Conservation (phyloP, 108 stramenopile genomes). For the Mediolabrus comicus region DNA sequence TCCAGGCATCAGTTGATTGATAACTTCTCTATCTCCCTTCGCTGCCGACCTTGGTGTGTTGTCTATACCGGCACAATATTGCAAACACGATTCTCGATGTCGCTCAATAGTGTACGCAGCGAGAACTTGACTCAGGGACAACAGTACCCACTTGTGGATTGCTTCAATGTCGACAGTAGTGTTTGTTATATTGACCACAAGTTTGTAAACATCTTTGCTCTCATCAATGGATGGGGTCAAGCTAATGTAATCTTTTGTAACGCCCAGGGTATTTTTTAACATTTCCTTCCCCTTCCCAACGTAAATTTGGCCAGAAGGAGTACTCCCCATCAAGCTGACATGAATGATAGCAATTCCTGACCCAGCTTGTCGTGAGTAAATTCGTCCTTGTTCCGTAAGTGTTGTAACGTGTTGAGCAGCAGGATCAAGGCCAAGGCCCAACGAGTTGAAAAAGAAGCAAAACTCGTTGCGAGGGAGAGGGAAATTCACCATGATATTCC, state of each 20-base stretch:
- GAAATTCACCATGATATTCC: slow-evolving; percentile 15
- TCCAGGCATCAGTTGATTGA: slow-evolving; percentile 51
- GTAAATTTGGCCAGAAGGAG: slow-evolving; percentile 3
- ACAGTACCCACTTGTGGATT: slow-evolving; percentile 55
- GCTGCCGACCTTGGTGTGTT: background rate
- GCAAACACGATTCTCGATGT: slow-evolving; percentile 34
- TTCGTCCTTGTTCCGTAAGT: slow-evolving; percentile 64
- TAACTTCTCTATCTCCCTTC: slow-evolving; percentile 10
- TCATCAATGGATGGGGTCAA: background rate
- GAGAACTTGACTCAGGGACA: slow-evolving; percentile 73
- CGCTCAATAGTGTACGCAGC: slow-evolving; percentile 63
- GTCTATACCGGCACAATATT: background rate
- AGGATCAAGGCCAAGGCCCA: slow-evolving; percentile 49
- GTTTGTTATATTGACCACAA: slow-evolving; percentile 55
- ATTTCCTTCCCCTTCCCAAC: slow-evolving; percentile 8
- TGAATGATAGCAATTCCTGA: slow-evolving; percentile 69
- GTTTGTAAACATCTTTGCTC: slow-evolving; percentile 18
- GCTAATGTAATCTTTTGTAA: slow-evolving; percentile 8
- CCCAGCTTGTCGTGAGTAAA: slow-evolving; percentile 56
- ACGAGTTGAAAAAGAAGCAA: slow-evolving; percentile 40
- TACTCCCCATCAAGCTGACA: slow-evolving; percentile 42
- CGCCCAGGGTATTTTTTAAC: background rate
- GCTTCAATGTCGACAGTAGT: slow-evolving; percentile 62
- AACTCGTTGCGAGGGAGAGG: slow-evolving; percentile 26
- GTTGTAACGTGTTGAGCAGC: slow-evolving; percentile 64